Conservation (phyloP, 352 stramenopile genomes). For the Pythium brassicae region DNA sequence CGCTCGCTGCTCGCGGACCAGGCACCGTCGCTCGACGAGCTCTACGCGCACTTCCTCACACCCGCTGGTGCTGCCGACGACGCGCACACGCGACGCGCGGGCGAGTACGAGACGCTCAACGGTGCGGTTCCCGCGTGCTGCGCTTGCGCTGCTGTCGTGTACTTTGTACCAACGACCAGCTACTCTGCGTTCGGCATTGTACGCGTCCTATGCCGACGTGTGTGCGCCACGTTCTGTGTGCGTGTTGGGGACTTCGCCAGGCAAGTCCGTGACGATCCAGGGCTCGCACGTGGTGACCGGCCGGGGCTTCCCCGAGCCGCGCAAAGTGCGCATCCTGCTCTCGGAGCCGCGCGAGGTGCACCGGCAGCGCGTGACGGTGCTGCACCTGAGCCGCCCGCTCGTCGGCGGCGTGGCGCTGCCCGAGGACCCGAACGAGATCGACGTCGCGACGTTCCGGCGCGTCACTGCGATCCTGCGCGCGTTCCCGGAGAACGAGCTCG, state of each 20-base stretch:
- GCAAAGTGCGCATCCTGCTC: constrained; percentile 70
- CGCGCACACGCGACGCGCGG: constrained; percentile 16
- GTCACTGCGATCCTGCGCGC: constrained; percentile 74
- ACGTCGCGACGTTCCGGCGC: constrained; percentile 62
- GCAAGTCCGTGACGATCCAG: constrained; percentile 45
- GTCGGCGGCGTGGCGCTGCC: constrained; percentile 57
- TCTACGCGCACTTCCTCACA: constrained; percentile 57
- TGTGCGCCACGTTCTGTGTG: too few species aligned
- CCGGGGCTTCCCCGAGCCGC: constrained; percentile 39
- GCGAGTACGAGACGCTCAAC: constrained; percentile 66
- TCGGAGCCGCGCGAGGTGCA: constrained; percentile 54
- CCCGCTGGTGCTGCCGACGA: constrained; percentile 16
- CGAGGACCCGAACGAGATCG: constrained; percentile 70
- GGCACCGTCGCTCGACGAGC: constrained; percentile 28
- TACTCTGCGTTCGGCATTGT: too few species aligned
- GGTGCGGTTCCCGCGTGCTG: constrained; percentile 17
- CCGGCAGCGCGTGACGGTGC: constrained; percentile 49
- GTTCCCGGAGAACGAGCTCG: constrained; percentile 70
- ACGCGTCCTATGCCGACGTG: too few species aligned
- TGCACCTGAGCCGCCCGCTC: constrained; percentile 70
- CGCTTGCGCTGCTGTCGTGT: background rate
- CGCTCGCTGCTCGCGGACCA: constrained; percentile 48
- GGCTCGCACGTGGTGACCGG: constrained; percentile 55
- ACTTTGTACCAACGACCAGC: too few species aligned
- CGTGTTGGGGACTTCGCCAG: too few species aligned